A percentile compares a stretch with the other conserved stretches of the same genome.
These are phyloP conservation scores for Exophiala calicioides DNA, from an alignment of 2,329 filamentous ascomycete genomes.

Conservation along the genomic window DNA sequence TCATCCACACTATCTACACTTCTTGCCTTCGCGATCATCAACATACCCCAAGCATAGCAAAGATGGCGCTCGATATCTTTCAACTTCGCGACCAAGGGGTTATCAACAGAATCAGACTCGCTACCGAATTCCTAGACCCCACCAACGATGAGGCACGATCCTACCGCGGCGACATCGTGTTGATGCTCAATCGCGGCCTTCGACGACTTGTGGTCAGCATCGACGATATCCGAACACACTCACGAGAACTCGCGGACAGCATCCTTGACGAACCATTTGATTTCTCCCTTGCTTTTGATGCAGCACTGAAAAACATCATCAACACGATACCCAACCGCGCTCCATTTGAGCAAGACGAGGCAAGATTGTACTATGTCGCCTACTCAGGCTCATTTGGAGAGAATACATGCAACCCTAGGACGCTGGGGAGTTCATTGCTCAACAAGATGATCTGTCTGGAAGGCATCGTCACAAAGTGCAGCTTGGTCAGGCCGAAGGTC, in stretches of 20 bases:
- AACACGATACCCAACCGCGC: slow-evolving; percentile 74
- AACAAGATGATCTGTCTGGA: slow-evolving; percentile 98
- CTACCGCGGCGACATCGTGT: slow-evolving; percentile 85
- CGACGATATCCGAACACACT: slow-evolving; percentile 89
- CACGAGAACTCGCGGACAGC: slow-evolving; percentile 73
- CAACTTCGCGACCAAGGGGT: slow-evolving; percentile 83
- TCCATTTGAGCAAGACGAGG: slow-evolving; percentile 72
- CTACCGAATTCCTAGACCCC: slow-evolving; percentile 92
- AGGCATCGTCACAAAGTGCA: slow-evolving; percentile 95
- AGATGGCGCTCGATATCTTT: slow-evolving; percentile 47
- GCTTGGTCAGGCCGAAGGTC: slow-evolving; percentile 93
- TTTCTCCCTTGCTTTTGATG: slow-evolving; percentile 82
- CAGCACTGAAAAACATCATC: slow-evolving; percentile 85
- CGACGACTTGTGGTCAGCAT: slow-evolving; percentile 70
- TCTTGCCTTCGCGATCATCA: too few relatives aligned
- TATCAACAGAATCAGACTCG: slow-evolving; percentile 78
- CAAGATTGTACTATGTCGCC: slow-evolving; percentile 90
- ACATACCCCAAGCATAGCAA: too few relatives aligned
- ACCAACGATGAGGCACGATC: slow-evolving; percentile 53
- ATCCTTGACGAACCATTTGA: slow-evolving; percentile 87
- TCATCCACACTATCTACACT: too few relatives aligned
- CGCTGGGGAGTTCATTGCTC: slow-evolving; percentile 81
- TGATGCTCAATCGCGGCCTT: slow-evolving; percentile 66
- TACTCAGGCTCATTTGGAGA: slow-evolving; percentile 95
- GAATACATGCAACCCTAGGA: slow-evolving; percentile 91